These are phyloP conservation scores for Ambrosiella cleistominuta DNA, from an alignment of 2,329 filamentous ascomycete species.

Conservation along the genomic window DNA sequence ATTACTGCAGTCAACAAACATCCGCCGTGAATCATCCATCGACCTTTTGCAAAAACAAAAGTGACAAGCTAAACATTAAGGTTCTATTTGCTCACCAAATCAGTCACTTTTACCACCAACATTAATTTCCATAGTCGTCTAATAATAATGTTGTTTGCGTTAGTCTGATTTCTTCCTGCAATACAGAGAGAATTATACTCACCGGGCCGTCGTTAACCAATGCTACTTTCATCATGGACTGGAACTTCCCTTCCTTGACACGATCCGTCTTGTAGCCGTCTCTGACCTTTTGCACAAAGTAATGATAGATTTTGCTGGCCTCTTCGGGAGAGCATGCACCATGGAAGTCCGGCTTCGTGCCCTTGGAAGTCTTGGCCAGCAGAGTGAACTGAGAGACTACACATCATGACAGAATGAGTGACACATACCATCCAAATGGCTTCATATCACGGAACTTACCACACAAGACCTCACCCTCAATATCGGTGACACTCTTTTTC, in stretches of 20 bases:
- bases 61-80: too few relatives aligned
- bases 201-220: conserved; percentile 72
- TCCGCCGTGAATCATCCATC: background rate
- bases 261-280: conserved; percentile 52
- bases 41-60: background rate
- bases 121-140: conserved; percentile 15
- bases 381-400: conserved; percentile 93
- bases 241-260: conserved; percentile 91
- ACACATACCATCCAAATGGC: background rate
- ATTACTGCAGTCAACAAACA: background rate
- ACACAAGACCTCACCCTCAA: conserved; percentile 82
- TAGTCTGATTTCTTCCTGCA: background rate
- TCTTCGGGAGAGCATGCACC: conserved; percentile 63
- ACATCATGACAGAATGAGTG: background rate
- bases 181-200: conserved; percentile 15
- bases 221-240: conserved; percentile 97
- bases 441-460: conserved; percentile 35
- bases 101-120: conserved; percentile 8
- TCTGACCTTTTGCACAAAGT: conserved; percentile 63
- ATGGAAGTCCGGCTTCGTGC: conserved; percentile 89
- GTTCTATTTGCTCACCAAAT: too few relatives aligned
- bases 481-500: conserved; percentile 79
- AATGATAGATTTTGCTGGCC: conserved; percentile 65
- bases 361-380: conserved; percentile 83
- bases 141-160: background rate